Evolutionary conservation across 192 early-diverging fungal species (phyloP).

Genomic region (Obelidium mucronatum): DNA sequence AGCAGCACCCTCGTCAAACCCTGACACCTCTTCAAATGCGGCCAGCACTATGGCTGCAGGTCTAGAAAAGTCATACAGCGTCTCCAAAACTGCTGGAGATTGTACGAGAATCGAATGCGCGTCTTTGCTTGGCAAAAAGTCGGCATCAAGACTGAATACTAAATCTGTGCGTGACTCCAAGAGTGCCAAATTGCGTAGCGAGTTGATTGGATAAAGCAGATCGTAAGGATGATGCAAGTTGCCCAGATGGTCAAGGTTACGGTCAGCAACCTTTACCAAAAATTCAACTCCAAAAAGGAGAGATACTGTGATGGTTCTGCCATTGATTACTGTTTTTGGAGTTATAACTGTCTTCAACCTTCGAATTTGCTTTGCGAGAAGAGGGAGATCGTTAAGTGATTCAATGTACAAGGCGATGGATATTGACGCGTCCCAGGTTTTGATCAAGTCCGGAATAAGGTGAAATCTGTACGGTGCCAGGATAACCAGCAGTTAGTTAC

Average conservation of each 20-base stretch:
- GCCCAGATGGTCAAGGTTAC: neutral
- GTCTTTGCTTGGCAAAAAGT: conserved; percentile 37
- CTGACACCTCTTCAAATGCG: conserved; percentile 26
- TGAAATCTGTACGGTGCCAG: conserved; percentile 4
- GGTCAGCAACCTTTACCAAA: neutral
- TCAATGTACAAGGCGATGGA: conserved; percentile 42
- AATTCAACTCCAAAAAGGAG: conserved; percentile 42
- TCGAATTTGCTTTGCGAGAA: neutral
- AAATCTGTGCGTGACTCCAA: conserved; percentile 31
- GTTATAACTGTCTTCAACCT: neutral
- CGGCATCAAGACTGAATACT: conserved; percentile 39
- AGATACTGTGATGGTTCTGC: conserved; percentile 18
- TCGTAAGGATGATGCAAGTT: conserved; percentile 46
- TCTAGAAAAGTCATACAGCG: conserved; percentile 13
- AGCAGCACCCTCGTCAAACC: neutral
- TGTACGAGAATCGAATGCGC: neutral
- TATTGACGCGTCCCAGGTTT: conserved; percentile 38
- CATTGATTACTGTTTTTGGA: neutral
- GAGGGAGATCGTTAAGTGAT: conserved; percentile 1
- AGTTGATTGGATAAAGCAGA: conserved; percentile 48
- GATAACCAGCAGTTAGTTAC: neutral
- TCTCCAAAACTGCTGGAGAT: neutral
- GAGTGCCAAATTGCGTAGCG: conserved; percentile 42
- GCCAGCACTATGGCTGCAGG: conserved; percentile 14
- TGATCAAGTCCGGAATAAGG: conserved; percentile 9